phyloP scores from a whole-genome alignment of 768 basidiomycete species.

The Ramaria sp. region DNA sequence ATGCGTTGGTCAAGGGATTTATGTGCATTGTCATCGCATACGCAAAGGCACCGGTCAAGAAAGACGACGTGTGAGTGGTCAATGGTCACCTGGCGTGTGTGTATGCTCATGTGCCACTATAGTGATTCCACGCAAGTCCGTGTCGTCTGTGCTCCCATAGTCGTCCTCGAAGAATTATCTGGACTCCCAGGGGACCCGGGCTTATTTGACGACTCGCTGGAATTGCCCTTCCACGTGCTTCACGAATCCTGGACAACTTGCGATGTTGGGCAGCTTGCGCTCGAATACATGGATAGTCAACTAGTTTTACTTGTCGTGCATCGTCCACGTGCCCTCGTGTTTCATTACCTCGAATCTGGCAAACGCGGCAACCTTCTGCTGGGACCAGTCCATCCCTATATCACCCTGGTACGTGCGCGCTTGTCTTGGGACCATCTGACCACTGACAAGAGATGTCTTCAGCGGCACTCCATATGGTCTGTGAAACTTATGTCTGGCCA shows the following conservation, averaged over 20 bases:
- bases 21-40: conserved; percentile 3
- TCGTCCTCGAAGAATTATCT: background rate
- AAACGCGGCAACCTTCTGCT: background rate
- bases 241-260: background rate
- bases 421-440: background rate
- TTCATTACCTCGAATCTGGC: background rate
- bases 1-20: background rate
- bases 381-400: background rate
- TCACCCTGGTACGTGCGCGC: background rate
- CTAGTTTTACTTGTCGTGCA: conserved; percentile 2
- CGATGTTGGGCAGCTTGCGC: background rate
- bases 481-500: conserved; percentile 2
- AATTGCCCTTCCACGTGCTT: background rate
- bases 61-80: background rate
- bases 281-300: background rate
- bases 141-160: background rate
- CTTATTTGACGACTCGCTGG: background rate
- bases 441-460: background rate
- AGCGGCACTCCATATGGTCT: conserved; percentile 4
- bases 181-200: background rate
- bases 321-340: background rate
- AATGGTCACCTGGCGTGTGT: background rate
- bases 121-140: background rate
- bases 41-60: background rate
- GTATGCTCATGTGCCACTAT: background rate